A percentile compares a stretch with the other conserved stretches of the same genome.
Evolutionary conservation across 2,329 filamentous ascomycete genomes (phyloP).

Genomic region (Penicillium sp.): DNA sequence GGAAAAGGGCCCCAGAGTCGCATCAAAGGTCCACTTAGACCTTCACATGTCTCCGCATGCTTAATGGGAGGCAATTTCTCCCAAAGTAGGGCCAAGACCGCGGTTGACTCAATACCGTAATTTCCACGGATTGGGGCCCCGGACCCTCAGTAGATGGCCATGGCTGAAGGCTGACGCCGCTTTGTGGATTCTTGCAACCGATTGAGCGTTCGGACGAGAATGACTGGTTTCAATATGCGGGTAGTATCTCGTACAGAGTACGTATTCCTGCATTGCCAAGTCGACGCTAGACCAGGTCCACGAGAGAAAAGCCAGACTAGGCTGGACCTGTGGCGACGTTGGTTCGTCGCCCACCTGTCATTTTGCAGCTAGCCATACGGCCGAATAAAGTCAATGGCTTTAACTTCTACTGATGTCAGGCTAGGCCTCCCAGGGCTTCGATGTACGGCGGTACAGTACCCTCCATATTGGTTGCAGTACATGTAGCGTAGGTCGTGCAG

Average conservation of each 20-base stretch:
- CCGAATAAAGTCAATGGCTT: neutral
- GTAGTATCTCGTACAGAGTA: slow-evolving; percentile 9
- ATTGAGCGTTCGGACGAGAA: slow-evolving; percentile 3
- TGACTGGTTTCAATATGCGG: neutral
- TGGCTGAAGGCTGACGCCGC: slow-evolving; percentile 11
- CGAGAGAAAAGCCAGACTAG: neutral
- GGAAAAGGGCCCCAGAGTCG: slow-evolving; percentile 4
- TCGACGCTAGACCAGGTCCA: slow-evolving; percentile 1
- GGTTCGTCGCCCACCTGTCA: neutral
- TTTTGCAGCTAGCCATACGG: neutral
- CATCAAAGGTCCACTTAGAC: slow-evolving; percentile 5
- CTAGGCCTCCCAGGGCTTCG: neutral
- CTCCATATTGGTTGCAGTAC: neutral
- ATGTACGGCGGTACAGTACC: neutral
- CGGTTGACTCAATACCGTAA: slow-evolving; percentile 18
- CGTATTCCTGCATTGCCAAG: slow-evolving; percentile 10
- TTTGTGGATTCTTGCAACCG: slow-evolving; percentile 7
- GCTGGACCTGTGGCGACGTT: slow-evolving; percentile 4
- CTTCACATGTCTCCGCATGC: slow-evolving; percentile 17
- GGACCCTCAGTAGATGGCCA: slow-evolving; percentile 13
- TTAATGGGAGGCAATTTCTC: slow-evolving; percentile 6
- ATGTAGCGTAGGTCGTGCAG: slow-evolving; percentile 2
- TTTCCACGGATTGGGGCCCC: slow-evolving; percentile 9
- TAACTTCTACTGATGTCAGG: slow-evolving; percentile 1
- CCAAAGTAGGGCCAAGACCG: slow-evolving; percentile 11